phyloP scores from a whole-genome alignment of 768 basidiomycete species.

The Naganishia onofrii region DNA sequence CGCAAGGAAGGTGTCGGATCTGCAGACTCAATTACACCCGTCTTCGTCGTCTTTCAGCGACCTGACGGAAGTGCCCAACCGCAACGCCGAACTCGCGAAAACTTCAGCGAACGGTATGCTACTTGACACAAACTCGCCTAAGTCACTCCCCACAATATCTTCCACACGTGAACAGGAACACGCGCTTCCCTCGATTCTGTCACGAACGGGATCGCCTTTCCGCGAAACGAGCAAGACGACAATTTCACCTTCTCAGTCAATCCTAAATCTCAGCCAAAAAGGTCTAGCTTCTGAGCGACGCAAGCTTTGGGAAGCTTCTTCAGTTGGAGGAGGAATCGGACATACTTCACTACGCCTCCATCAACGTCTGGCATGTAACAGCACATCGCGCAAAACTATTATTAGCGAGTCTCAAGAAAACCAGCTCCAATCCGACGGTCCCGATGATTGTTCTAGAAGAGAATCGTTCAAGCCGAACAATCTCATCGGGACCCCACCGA shows the following conservation, averaged over 20 bases:
- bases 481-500: too few species aligned
- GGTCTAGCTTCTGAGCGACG: constrained; percentile 11
- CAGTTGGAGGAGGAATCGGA: not conserved
- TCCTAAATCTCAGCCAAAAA: constrained; percentile 12
- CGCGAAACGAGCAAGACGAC: not conserved
- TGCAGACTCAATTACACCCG: not conserved
- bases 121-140: not conserved
- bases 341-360: not conserved
- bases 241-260: constrained; percentile 14
- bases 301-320: constrained; percentile 7
- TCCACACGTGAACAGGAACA: not conserved
- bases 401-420: not conserved
- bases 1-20: not conserved
- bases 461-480: too few species aligned
- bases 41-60: not conserved
- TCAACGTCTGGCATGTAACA: not conserved
- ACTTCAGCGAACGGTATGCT: not conserved
- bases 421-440: too few species aligned
- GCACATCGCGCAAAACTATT: not conserved
- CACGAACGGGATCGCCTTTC: constrained; percentile 10
- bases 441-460: too few species aligned
- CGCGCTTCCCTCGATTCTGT: not conserved
- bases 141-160: not conserved
- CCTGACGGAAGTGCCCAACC: not conserved
- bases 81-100: not conserved